These are phyloP conservation scores for Osmanthus fragrans DNA, from an alignment of 257 asterid genomes.

Conservation along the genomic window DNA sequence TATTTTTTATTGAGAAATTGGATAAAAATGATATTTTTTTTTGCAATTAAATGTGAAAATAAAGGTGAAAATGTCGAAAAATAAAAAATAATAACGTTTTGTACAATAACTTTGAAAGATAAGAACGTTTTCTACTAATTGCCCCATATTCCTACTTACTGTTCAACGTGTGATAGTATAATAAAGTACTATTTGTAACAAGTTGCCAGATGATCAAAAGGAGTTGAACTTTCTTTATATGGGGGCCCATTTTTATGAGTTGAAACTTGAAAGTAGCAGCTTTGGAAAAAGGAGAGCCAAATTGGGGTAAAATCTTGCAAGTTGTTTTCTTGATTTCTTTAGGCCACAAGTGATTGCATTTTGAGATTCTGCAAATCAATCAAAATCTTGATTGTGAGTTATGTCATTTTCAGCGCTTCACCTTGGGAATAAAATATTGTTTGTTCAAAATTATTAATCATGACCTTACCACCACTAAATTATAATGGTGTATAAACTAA, in stretches of 20 bases:
- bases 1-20: too few relatives aligned
- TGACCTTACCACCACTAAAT: conserved; percentile 25
- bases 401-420: conserved; percentile 33
- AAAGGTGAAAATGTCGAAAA: too few relatives aligned
- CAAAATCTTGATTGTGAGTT: conserved; percentile 13
- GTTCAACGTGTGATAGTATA: neutral
- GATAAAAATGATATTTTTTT: too few relatives aligned
- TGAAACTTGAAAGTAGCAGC: conserved; percentile 18
- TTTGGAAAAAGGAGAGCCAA: conserved; percentile 19
- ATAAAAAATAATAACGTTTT: too few relatives aligned
- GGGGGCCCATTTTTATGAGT: conserved; percentile 27
- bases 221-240: conserved; percentile 12
- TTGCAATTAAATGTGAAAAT: too few relatives aligned
- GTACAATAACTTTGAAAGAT: too few relatives aligned
- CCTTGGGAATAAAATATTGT: neutral
- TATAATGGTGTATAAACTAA: too few relatives aligned
- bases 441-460: conserved; percentile 20
- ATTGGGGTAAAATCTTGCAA: conserved; percentile 25
- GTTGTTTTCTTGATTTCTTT: conserved; percentile 28
- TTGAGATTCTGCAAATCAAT: conserved; percentile 17
- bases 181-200: conserved; percentile 19
- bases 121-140: too few relatives aligned
- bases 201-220: conserved; percentile 8
- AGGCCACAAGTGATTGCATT: conserved; percentile 16
- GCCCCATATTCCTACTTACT: neutral